Evolutionary conservation across 495 filamentous ascomycete species (phyloP), one percentile per base, ranked within the genome.

Genomic region (Astrocystis sublimbata): DNA sequence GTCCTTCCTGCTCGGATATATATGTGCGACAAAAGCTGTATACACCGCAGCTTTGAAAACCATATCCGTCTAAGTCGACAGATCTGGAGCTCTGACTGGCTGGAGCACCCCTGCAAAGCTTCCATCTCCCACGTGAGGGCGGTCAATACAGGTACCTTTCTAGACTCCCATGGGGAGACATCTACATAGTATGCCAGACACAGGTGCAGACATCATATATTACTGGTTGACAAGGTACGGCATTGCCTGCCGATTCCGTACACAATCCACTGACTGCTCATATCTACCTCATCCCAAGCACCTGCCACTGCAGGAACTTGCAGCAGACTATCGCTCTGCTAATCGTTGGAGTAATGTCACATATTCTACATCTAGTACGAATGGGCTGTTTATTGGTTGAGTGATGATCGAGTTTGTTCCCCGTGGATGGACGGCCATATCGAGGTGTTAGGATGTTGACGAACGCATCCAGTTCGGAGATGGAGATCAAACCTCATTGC

Each of bases 31-130:
- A 49, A 6, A 36, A 6, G 33, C 33, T 6, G 33, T 35, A 33
- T 28, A 57, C 54, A 57, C 54, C 54, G 54, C 41, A 45, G 54
- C 38, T 57, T 57, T 15, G 24, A 45, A n/a, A 8, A 15, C 17
- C 54, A 23, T 8, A 17, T 41, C 35, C 3, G 54, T 3, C n/a
- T 41, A 23, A 9, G 28, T 45, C 40, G 5, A 45, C 8, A 17
- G 54, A 2, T 36, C 38, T 26, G 31, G 7, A 17, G 6, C 43
- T 21, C 43, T 40, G 7, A 51, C 46, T 60, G 57, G 57, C 28
- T 5, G 42, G 47, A 21, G 35, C 35, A 36, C 26, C 24, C 23
- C 23, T 21, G 56, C 28, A 5, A n/a, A 35, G 33, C 41, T 40
- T 28, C 17, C n/a, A 28, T 60, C 12, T 45, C 17, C 21, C 35